Evolutionary conservation across 805 yeast species (phyloP).

Genomic region (Debaryomyces prosopidis): DNA sequence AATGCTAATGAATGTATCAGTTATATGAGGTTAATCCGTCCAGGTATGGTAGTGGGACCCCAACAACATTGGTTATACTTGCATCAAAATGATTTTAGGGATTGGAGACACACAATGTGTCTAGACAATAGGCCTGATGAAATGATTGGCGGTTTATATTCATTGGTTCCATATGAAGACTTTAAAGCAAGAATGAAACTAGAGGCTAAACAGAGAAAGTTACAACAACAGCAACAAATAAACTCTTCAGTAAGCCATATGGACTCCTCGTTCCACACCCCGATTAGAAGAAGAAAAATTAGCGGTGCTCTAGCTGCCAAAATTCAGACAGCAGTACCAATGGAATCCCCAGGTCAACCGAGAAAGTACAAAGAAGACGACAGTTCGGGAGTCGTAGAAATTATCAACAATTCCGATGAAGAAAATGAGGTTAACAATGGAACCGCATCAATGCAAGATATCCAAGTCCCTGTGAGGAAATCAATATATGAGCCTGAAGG

Average conservation of each 20-base stretch:
- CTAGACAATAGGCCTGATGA: slow-evolving; percentile 67
- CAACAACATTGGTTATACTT: slow-evolving; percentile 98
- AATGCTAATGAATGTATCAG: slow-evolving; percentile 97
- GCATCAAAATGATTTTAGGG: slow-evolving; percentile 94
- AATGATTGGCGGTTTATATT: slow-evolving; percentile 64
- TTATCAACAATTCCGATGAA: slow-evolving; percentile 46
- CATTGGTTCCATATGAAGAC: slow-evolving; percentile 63
- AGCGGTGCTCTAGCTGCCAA: slow-evolving; percentile 69
- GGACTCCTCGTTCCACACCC: slow-evolving; percentile 64
- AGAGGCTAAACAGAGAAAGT: slow-evolving; percentile 39
- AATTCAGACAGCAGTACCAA: slow-evolving; percentile 79
- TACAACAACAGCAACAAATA: slow-evolving; percentile 31
- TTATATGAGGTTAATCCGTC: slow-evolving; percentile 92
- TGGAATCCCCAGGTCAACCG: slow-evolving; percentile 96
- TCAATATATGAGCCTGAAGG: slow-evolving; percentile 14
- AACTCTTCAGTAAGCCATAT: slow-evolving; percentile 30
- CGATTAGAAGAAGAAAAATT: slow-evolving; percentile 66
- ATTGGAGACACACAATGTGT: slow-evolving; percentile 92
- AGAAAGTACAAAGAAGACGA: slow-evolving; percentile 57
- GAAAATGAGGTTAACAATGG: slow-evolving; percentile 22
- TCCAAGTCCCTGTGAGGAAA: slow-evolving; percentile 13
- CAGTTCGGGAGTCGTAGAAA: slow-evolving; percentile 30
- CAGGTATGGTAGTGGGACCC: slow-evolving; percentile 99
- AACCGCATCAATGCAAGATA: slow-evolving; percentile 20
- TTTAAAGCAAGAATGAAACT: slow-evolving; percentile 53